phyloP scores from a whole-genome alignment of 1,284 basidiomycete genomes.

The Vanrija sp. region DNA sequence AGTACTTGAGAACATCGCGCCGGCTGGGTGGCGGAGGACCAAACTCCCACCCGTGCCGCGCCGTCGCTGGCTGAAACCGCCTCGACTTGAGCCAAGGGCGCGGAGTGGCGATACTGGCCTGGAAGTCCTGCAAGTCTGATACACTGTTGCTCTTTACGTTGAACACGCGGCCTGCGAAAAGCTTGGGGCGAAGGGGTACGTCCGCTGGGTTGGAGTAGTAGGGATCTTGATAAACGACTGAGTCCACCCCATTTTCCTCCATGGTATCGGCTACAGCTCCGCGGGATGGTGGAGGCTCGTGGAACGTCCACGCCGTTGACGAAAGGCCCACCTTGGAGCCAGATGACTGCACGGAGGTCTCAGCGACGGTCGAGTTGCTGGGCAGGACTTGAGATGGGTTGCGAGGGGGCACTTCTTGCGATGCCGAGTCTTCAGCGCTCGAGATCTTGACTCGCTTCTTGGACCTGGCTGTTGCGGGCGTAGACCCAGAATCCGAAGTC shows the following conservation, averaged over 20 bases:
- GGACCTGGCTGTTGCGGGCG: too few species aligned
- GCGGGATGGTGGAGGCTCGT: constrained; percentile 54
- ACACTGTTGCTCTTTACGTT: constrained; percentile 56
- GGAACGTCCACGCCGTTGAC: constrained; percentile 54
- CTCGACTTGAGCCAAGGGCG: constrained; percentile 33
- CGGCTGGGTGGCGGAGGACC: constrained; percentile 61
- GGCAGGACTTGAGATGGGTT: not conserved
- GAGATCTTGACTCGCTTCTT: too few species aligned
- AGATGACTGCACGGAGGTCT: not conserved
- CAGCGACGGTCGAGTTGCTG: not conserved
- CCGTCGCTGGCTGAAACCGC: constrained; percentile 1
- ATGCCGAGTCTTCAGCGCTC: too few species aligned
- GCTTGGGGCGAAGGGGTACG: constrained; percentile 63
- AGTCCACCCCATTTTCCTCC: constrained; percentile 56
- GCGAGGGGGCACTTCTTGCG: too few species aligned
- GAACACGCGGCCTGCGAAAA: constrained; percentile 77
- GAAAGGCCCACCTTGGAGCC: not conserved
- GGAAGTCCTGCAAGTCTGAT: constrained; percentile 40
- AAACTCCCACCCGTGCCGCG: constrained; percentile 68
- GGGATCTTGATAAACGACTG: constrained; percentile 67
- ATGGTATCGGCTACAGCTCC: constrained; percentile 57
- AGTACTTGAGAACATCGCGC: constrained; percentile 49
- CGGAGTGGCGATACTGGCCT: constrained; percentile 10
- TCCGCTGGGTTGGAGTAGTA: constrained; percentile 73
- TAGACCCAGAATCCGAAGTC: too few species aligned